Evolutionary conservation across 208 protist species (phyloP).

Genomic region (Blastocrithidia nonstop): DNA sequence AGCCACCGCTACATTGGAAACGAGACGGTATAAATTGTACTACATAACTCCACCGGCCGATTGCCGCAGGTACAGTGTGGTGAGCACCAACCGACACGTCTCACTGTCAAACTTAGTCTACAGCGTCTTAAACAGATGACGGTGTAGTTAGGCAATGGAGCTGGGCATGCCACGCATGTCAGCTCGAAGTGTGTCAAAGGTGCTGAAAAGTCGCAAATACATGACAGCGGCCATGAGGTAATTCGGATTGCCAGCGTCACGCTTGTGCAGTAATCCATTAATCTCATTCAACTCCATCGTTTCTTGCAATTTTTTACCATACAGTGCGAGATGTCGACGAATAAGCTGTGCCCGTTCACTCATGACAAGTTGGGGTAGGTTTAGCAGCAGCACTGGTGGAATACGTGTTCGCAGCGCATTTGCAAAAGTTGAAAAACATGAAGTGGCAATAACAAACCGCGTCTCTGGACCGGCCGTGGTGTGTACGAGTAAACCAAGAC

Average conservation of each 20-base stretch:
- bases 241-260: conserved; percentile 29
- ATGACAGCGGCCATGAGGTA: conserved; percentile 59
- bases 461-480: conserved; percentile 18
- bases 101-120: conserved; percentile 28
- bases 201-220: conserved; percentile 71
- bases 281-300: conserved; percentile 47
- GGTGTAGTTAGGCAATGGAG: conserved; percentile 27
- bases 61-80: conserved; percentile 35
- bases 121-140: conserved; percentile 27
- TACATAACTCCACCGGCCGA: conserved; percentile 56
- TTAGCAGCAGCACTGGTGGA: conserved; percentile 12
- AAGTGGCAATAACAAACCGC: conserved; percentile 40
- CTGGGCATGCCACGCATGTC: conserved; percentile 55
- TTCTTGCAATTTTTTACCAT: conserved; percentile 71
- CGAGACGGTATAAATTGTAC: conserved; percentile 63
- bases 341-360: conserved; percentile 56
- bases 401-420: conserved; percentile 27
- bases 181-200: conserved; percentile 51
- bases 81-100: conserved; percentile 42
- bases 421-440: conserved; percentile 10
- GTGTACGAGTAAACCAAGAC: conserved; percentile 27
- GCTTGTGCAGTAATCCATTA: conserved; percentile 50
- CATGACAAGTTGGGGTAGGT: conserved; percentile 24
- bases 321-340: conserved; percentile 42
- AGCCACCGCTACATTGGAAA: conserved; percentile 47